A percentile compares a stretch with the other conserved stretches of the same genome.
Evolutionary conservation across 1,284 basidiomycete genomes (phyloP).

Genomic region (Pholiota adiposa): DNA sequence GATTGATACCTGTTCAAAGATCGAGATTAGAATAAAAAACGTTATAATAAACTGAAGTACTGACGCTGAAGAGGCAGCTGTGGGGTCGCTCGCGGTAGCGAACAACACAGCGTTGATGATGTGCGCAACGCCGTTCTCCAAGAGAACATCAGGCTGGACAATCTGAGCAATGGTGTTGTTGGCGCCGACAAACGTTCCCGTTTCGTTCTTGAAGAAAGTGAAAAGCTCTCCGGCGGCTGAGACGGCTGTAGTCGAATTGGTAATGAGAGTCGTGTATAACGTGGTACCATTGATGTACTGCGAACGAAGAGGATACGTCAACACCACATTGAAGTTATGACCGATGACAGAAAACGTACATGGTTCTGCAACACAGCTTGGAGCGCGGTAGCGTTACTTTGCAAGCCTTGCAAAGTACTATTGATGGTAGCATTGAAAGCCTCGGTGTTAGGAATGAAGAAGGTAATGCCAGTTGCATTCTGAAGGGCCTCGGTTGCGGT

Average conservation of each 20-base stretch:
- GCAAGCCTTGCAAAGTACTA: constrained; percentile 36
- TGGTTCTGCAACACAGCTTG: constrained; percentile 63
- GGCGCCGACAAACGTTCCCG: constrained; percentile 65
- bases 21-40: not conserved
- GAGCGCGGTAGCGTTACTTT: constrained; percentile 51
- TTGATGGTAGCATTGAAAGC: constrained; percentile 47
- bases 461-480: constrained; percentile 61
- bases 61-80: constrained; percentile 63
- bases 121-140: constrained; percentile 76
- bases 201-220: constrained; percentile 57
- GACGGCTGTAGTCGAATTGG: constrained; percentile 30
- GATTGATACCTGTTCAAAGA: constrained; percentile 31
- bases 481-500: constrained; percentile 42
- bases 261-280: constrained; percentile 63
- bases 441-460: constrained; percentile 68
- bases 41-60: constrained; percentile 23
- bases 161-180: constrained; percentile 50
- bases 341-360: constrained; percentile 38
- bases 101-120: constrained; percentile 68
- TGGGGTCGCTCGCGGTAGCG: constrained; percentile 51
- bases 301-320: not conserved
- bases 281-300: constrained; percentile 73
- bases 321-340: not conserved
- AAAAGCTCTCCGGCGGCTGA: constrained; percentile 67
- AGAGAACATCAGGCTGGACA: constrained; percentile 64